Base-by-base conservation (phyloP, 2,329 filamentous ascomycete genomes). In the Talaromyces rugulosus region DNA sequence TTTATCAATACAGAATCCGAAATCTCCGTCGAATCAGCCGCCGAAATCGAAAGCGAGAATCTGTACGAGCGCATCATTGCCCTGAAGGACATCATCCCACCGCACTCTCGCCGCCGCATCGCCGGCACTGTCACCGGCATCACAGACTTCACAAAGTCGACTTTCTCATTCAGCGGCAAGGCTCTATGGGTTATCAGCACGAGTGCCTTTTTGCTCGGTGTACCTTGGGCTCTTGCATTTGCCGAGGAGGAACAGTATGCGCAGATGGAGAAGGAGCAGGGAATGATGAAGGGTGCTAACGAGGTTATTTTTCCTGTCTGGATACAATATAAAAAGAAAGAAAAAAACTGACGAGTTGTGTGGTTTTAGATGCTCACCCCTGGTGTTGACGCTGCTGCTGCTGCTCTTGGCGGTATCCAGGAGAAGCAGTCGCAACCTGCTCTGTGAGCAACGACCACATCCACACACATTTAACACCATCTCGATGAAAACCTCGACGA, bases 201-300 rank as follows among this genome's bases (percentile, higher is more conserved):
- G 66, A 93, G 89, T 65, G 92, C 91, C 63, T 85, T 99, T 73
- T 82, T 99, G 74, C 81, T 98, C 66, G 93, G 92, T 70, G 92
- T 98, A 58, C 95, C 95, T 61, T 98, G 92, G 83, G 93, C 92
- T 63, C 83, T 99, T 69, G 94, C 92, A 62, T 94, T 92, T 75
- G 88, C 90, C 66, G 95, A 99, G 83, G 95, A 99, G 83, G 92
- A 97, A 84, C 91, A 96, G 82, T 87, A 96, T 76, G 84, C 94
- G 50, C 94, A 96, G 82, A 96, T 97, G 92, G 95, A 99, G 87
- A 88, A 92, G 78, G 94, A 97, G 82, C 92, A 93, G 86, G 88
- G 90, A 78, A 95, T 96, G 91, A 90, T 95, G 77, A 91, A 96
- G 85, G 87, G 90, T 72, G 92, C 92, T 66, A 89, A 90, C 74